Conservation (phyloP, 1,139 yeast genomes). For the Yamadazyma dushanensis region DNA sequence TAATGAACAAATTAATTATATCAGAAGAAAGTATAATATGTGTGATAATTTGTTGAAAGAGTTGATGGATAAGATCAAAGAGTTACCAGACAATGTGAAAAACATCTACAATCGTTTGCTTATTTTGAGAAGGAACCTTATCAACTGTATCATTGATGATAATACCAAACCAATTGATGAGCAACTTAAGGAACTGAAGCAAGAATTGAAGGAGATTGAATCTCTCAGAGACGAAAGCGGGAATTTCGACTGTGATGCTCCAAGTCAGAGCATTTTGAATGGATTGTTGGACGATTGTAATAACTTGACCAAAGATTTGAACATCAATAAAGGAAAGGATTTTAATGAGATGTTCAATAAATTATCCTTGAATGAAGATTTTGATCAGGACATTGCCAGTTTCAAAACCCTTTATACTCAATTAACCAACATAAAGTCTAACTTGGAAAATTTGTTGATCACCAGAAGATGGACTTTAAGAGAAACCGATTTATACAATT, state of each 20-base stretch:
- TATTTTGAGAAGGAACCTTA: slow-evolving; percentile 32
- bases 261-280: slow-evolving; percentile 59
- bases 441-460: slow-evolving; percentile 75
- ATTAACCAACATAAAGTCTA: slow-evolving; percentile 64
- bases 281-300: slow-evolving; percentile 82
- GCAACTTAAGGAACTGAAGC: slow-evolving; percentile 11
- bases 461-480: slow-evolving; percentile 97
- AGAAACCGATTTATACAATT: slow-evolving; percentile 86
- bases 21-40: slow-evolving; percentile 58
- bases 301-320: slow-evolving; percentile 67
- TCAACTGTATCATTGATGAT: slow-evolving; percentile 32
- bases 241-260: slow-evolving; percentile 28
- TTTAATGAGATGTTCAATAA: slow-evolving; percentile 22
- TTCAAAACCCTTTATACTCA: slow-evolving; percentile 28
- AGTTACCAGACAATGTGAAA: slow-evolving; percentile 57
- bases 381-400: slow-evolving; percentile 16
- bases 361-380: slow-evolving; percentile 22
- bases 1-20: slow-evolving; percentile 56
- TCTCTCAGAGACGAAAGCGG: slow-evolving; percentile 34
- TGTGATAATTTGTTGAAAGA: slow-evolving; percentile 55
- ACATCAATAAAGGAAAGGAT: slow-evolving; percentile 52
- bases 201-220: slow-evolving; percentile 33
- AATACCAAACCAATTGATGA: slow-evolving; percentile 6
- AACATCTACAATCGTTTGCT: slow-evolving; percentile 50
- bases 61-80: slow-evolving; percentile 53